Conservation (phyloP, 1,284 basidiomycete species). For the Veloboletus limbatus region DNA sequence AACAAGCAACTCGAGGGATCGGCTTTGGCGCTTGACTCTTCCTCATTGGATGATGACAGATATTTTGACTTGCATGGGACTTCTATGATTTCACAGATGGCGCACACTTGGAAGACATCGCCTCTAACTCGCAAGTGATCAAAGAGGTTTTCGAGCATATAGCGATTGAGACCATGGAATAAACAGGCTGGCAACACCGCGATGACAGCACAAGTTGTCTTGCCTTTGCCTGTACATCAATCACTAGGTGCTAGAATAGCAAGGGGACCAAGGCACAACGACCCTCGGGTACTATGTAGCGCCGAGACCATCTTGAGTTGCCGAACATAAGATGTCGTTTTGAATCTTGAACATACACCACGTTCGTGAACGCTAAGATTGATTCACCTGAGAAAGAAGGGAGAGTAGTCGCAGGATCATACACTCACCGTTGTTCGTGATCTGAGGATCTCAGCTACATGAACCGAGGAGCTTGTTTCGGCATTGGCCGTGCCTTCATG, state of each 20-base stretch:
- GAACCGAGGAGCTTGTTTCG: conserved; percentile 20
- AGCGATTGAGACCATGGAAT: not conserved
- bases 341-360: conserved; percentile 37
- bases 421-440: conserved; percentile 48
- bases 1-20: too few species aligned
- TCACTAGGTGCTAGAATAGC: too few species aligned
- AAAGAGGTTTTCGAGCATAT: not conserved
- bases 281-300: too few species aligned
- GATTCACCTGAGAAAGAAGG: not conserved
- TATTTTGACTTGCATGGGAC: too few species aligned
- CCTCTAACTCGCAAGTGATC: not conserved
- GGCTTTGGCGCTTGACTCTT: too few species aligned
- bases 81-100: too few species aligned
- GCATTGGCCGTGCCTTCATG: conserved; percentile 5
- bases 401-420: not conserved
- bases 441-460: conserved; percentile 40
- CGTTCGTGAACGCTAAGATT: conserved; percentile 37
- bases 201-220: not conserved
- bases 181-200: not conserved
- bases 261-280: not conserved
- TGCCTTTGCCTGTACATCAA: not conserved
- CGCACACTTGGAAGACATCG: not conserved
- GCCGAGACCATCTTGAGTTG: too few species aligned
- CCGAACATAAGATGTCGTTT: conserved; percentile 23
- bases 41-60: too few species aligned